These are phyloP conservation scores for Vitis riparia DNA, from an alignment of 164 flowering plant genomes.

Conservation along the genomic window DNA sequence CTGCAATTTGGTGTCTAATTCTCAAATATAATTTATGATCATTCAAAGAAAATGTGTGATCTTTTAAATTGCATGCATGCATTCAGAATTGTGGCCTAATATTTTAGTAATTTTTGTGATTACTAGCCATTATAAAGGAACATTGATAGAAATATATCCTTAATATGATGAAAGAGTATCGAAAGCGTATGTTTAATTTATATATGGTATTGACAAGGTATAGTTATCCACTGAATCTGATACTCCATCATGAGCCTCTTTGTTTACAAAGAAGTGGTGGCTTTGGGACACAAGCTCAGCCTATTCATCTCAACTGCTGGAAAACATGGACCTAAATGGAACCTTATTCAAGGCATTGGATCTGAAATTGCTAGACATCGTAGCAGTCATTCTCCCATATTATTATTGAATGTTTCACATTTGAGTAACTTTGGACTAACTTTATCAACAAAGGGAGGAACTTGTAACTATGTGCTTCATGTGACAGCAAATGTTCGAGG, in stretches of 20 bases:
- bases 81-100: too few species aligned
- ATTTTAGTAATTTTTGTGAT: too few species aligned
- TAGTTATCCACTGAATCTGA: neutral
- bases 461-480: constrained; percentile 1
- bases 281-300: neutral
- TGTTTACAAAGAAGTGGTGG: neutral
- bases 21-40: too few species aligned
- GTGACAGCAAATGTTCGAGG: constrained; percentile 73
- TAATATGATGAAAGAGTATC: too few species aligned
- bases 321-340: neutral
- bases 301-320: neutral
- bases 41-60: too few species aligned
- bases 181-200: too few species aligned
- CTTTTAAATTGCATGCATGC: too few species aligned
- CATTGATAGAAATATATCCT: too few species aligned
- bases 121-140: too few species aligned
- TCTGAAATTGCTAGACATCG: neutral
- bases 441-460: too few species aligned
- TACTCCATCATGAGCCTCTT: neutral
- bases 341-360: neutral
- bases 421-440: constrained; percentile 1
- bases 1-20: too few species aligned
- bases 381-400: neutral
- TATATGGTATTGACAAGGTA: neutral
- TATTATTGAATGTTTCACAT: constrained; percentile 1